Conservation (phyloP, 2,329 filamentous ascomycete species). For the Ceratocystis albifundus region DNA sequence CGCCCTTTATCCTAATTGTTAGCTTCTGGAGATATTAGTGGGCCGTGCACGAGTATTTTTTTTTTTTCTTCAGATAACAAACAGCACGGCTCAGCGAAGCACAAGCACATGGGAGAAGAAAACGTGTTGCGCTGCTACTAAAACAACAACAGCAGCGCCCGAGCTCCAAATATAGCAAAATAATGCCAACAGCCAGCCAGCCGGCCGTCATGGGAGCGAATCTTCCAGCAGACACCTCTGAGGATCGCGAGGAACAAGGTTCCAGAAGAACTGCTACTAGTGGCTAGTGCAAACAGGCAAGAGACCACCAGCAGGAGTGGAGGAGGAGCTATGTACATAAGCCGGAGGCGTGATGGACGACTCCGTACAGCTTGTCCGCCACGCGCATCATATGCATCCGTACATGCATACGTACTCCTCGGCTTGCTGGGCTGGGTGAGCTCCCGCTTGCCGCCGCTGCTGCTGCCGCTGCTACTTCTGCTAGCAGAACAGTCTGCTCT, state of each 20-base stretch:
- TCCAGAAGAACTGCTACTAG: background rate
- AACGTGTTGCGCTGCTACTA: background rate
- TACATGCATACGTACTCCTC: too few relatives aligned
- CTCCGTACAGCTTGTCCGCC: too few relatives aligned
- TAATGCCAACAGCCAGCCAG: background rate
- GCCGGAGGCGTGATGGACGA: too few relatives aligned
- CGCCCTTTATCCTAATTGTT: background rate
- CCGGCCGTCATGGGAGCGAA: background rate
- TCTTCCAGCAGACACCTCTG: background rate
- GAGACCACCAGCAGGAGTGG: too few relatives aligned
- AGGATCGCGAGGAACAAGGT: background rate
- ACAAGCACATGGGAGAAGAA: background rate
- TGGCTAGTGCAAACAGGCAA: background rate
- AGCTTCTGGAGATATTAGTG: background rate
- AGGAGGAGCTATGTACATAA: too few relatives aligned
- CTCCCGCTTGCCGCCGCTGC: too few relatives aligned
- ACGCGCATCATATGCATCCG: too few relatives aligned
- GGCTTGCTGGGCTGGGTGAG: too few relatives aligned
- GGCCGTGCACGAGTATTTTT: conserved; percentile 12
- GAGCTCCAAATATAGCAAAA: conserved; percentile 9
- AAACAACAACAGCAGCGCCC: background rate
- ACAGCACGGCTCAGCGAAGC: conserved; percentile 5
- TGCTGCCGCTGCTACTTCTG: background rate
- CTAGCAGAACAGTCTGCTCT: too few relatives aligned
- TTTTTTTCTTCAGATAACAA: conserved; percentile 10